Evolutionary conservation across 768 basidiomycete genomes (phyloP).

Genomic region (Termitomyces bulborhizus): DNA sequence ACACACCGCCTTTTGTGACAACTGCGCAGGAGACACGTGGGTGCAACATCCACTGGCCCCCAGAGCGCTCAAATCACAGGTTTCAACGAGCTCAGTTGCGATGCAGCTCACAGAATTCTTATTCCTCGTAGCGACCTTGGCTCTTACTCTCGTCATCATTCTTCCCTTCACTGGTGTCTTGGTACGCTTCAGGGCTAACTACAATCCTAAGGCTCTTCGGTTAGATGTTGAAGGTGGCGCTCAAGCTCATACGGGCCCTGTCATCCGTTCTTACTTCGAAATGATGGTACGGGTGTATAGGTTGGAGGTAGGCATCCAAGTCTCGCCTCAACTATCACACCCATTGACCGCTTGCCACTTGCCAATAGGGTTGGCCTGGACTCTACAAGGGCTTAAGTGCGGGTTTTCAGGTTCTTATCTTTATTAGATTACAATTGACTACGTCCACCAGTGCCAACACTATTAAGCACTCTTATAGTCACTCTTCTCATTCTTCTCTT

Average conservation of each 20-base stretch:
- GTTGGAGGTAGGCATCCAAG: slow-evolving; percentile 52
- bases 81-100: neutral
- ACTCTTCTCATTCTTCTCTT: slow-evolving; percentile 52
- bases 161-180: slow-evolving; percentile 64
- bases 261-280: slow-evolving; percentile 67
- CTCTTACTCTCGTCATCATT: slow-evolving; percentile 47
- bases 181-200: slow-evolving; percentile 77
- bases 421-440: neutral
- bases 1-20: slow-evolving; percentile 1
- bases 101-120: slow-evolving; percentile 29
- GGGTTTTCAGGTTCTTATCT: slow-evolving; percentile 5
- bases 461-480: slow-evolving; percentile 45
- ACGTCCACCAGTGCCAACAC: slow-evolving; percentile 33
- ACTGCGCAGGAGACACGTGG: slow-evolving; percentile 2
- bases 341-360: neutral
- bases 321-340: neutral
- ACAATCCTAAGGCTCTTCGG: slow-evolving; percentile 79
- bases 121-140: slow-evolving; percentile 38
- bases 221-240: slow-evolving; percentile 72
- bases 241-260: slow-evolving; percentile 72
- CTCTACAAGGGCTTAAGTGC: slow-evolving; percentile 75
- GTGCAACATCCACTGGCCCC: no score
- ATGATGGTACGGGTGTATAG: slow-evolving; percentile 68
- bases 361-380: slow-evolving; percentile 53
- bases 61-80: neutral